Conservation (phyloP, 2,329 filamentous ascomycete species). For the Aciculosporium take region DNA sequence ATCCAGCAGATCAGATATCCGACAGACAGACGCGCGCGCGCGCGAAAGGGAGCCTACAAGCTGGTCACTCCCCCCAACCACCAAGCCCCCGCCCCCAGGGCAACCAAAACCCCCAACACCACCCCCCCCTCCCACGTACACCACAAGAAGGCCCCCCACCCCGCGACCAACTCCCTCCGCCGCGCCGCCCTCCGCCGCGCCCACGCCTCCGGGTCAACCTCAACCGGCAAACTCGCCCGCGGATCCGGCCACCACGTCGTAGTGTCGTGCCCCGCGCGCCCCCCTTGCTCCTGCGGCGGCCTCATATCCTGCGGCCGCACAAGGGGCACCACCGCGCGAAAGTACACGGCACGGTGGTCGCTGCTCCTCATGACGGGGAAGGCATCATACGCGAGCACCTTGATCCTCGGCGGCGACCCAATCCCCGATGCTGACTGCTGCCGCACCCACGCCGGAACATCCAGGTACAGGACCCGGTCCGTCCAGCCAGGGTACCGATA, state of each 20-base stretch:
- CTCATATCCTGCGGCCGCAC: constrained; percentile 26
- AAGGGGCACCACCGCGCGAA: constrained; percentile 55
- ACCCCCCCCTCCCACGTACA: constrained; percentile 37
- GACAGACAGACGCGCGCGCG: too few relatives aligned
- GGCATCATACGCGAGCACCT: constrained; percentile 55
- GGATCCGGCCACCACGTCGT: constrained; percentile 23
- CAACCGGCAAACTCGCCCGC: constrained; percentile 31
- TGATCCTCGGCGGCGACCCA: constrained; percentile 19
- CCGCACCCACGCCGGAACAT: constrained; percentile 38
- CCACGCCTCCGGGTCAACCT: constrained; percentile 42
- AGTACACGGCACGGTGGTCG: constrained; percentile 74
- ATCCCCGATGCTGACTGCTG: constrained; percentile 16
- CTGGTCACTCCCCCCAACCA: too few relatives aligned
- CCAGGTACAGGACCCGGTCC: constrained; percentile 72
- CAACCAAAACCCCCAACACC: constrained; percentile 28
- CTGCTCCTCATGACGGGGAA: constrained; percentile 69
- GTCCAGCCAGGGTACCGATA: constrained; percentile 90
- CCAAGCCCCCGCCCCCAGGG: constrained; percentile 30
- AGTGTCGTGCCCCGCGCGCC: not conserved
- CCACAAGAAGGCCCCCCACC: constrained; percentile 41
- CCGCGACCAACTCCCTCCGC: constrained; percentile 31
- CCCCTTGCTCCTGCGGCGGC: constrained; percentile 14
- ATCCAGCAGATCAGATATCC: too few relatives aligned
- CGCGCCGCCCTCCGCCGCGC: constrained; percentile 32
- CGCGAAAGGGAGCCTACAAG: too few relatives aligned